Evolutionary conservation across 2,329 filamentous ascomycete species (phyloP).

Genomic region (Hypoxylon sp.): DNA sequence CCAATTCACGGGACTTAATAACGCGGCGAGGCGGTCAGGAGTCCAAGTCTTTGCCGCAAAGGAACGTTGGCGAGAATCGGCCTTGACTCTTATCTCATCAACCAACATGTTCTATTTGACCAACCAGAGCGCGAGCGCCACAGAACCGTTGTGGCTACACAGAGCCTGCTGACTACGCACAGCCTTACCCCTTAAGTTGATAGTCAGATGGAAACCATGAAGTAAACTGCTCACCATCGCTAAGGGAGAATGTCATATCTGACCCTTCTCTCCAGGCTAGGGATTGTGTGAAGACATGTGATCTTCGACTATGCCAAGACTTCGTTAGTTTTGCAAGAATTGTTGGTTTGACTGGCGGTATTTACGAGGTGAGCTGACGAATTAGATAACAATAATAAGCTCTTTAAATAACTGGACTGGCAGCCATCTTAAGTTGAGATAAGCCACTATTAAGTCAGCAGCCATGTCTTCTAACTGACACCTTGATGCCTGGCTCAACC

Average conservation of each 20-base stretch:
- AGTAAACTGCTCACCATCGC: neutral
- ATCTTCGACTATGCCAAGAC: slow-evolving; percentile 11
- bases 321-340: slow-evolving; percentile 20
- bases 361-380: slow-evolving; percentile 21
- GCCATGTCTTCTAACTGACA: slow-evolving; percentile 1
- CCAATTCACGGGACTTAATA: slow-evolving; percentile 15
- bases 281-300: slow-evolving; percentile 7
- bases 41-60: slow-evolving; percentile 28
- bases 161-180: slow-evolving; percentile 3
- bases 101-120: neutral
- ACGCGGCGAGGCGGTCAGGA: slow-evolving; percentile 24
- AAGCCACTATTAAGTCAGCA: slow-evolving; percentile 25
- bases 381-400: slow-evolving; percentile 19
- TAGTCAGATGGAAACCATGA: neutral
- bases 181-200: slow-evolving; percentile 1
- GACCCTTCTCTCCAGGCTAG: neutral
- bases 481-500: neutral
- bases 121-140: neutral
- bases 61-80: slow-evolving; percentile 23
- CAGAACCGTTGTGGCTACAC: slow-evolving; percentile 7
- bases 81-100: slow-evolving; percentile 13
- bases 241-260: neutral
- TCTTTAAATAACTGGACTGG: slow-evolving; percentile 5
- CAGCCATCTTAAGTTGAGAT: slow-evolving; percentile 8
- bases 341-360: slow-evolving; percentile 16